A percentile compares a stretch with the other conserved stretches of the same genome.
Evolutionary conservation across 805 yeast genomes (phyloP).

Genomic region (Candida tallmaniae): DNA sequence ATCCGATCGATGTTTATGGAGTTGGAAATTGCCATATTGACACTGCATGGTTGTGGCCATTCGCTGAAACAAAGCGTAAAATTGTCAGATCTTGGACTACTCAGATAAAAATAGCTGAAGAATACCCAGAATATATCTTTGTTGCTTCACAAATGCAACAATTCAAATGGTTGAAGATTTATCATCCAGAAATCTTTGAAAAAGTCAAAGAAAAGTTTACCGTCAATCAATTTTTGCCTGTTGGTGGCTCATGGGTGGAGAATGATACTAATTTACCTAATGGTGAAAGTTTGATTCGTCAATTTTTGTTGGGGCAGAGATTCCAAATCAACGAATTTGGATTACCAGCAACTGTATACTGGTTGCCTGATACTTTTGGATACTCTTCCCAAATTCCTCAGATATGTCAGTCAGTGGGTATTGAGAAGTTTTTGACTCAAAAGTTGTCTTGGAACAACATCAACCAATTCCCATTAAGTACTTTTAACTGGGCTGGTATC

Average conservation of each 20-base stretch:
- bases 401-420: conserved; percentile 80
- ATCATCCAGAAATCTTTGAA: conserved; percentile 76
- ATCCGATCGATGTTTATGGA: conserved; percentile 65
- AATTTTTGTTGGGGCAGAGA: conserved; percentile 85
- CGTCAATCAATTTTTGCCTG: conserved; percentile 75
- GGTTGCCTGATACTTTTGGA: conserved; percentile 98
- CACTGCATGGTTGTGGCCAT: conserved; percentile 99
- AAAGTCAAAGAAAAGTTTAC: conserved; percentile 62
- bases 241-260: conserved; percentile 99
- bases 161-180: conserved; percentile 82
- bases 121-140: conserved; percentile 89
- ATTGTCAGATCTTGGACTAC: conserved; percentile 94
- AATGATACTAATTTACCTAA: conserved; percentile 94
- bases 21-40: conserved; percentile 96
- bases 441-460: conserved; percentile 96
- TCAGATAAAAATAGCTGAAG: conserved; percentile 77
- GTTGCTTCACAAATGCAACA: conserved; percentile 97
- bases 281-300: conserved; percentile 88
- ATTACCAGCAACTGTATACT: conserved; percentile 64
- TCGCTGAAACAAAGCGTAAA: conserved; percentile 90
- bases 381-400: conserved; percentile 95
- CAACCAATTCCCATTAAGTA: conserved; percentile 81
- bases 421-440: conserved; percentile 83
- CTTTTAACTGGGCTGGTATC: conserved; percentile 93
- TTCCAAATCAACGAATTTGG: conserved; percentile 82